phyloP scores from a whole-genome alignment of 805 yeast genomes.

The Starmerella etchellsii region DNA sequence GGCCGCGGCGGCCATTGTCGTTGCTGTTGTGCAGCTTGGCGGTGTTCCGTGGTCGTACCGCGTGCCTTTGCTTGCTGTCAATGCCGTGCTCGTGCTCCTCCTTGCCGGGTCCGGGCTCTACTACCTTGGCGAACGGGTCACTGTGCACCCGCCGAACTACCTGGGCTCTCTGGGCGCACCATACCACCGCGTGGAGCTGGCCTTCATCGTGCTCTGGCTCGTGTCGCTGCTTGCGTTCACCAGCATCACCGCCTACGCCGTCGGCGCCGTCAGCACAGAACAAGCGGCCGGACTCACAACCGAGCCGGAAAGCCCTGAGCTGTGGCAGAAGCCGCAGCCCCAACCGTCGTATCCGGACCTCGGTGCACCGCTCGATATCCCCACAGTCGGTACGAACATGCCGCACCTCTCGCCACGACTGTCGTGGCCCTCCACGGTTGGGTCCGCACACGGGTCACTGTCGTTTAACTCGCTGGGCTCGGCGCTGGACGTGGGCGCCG shows the following conservation, averaged over 20 bases:
- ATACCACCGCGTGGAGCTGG: constrained; percentile 6
- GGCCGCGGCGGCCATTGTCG: constrained; percentile 5
- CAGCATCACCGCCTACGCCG: constrained; percentile 5
- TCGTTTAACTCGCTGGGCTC: constrained; percentile 9
- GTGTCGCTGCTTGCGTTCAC: constrained; percentile 2
- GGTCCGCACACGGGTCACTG: constrained; percentile 1
- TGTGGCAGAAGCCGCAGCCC: not conserved
- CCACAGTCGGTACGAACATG: not conserved
- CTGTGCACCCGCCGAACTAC: not conserved
- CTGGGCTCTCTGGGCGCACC: not conserved
- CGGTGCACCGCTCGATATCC: constrained; percentile 3
- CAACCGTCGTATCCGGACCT: constrained; percentile 1
- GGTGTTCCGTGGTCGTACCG: constrained; percentile 10
- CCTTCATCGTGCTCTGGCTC: constrained; percentile 15
- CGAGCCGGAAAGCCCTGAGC: not conserved
- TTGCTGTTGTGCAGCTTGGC: not conserved
- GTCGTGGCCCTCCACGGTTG: constrained; percentile 12
- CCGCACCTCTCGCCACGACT: constrained; percentile 7
- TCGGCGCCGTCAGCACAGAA: constrained; percentile 12
- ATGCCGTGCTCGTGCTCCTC: not conserved
- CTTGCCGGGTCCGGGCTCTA: constrained; percentile 15
- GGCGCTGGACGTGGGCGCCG: not conserved
- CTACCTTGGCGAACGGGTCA: constrained; percentile 6
- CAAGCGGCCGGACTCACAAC: not conserved
- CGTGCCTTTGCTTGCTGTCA: constrained; percentile 1